Base-by-base conservation (phyloP, 345 rosid genomes). In the Hypericum androsaemum region DNA sequence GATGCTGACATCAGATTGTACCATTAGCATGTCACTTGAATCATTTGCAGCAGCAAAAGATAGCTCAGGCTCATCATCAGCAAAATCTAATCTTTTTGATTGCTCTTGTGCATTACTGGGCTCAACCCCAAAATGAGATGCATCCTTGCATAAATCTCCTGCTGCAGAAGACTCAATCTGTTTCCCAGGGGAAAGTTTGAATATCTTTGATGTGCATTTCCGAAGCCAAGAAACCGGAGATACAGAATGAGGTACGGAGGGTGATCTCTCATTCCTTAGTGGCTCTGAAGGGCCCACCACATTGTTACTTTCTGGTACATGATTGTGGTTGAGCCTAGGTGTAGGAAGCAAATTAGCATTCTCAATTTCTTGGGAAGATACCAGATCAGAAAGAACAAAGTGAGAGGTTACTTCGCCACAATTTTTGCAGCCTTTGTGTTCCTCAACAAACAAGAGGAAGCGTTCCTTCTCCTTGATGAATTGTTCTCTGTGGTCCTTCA, bases 401-500 rank as follows among this genome's bases (percentile, higher is more conserved):
- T 80, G 95, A 6, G 88, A 75, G 51, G 77, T 77, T 60, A 75
- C 22, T 61, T 92, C 95, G 40, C 83, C 79, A 41, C 96, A 88
- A 37, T 61, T 71, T 56, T 77, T 71, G 76, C 97, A 85, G 63
- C 73, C 69, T 74, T 78, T 77, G 41, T 64, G 79, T 48, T 73
- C 79, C 72, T 92, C 95, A 59, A 80, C 80, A 68, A 83, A 80
- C 37, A 76, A 64, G 61, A 88, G 76, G 56, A 92, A 92, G 32
- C 83, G 81, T 41, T 62, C 84, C 57, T 83, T 88, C 88, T 92
- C 98, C 65, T 76, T 75, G 12, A 77, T 65, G 50, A 92, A 78
- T 41, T 77, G 86, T 46, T 85, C 94, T 47, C 98, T 72, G 60
- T 85, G 94, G 32, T 67, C 82, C 88, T 80, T 92, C 71, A 85